Conservation (phyloP, 2,329 filamentous ascomycete genomes). For the Penicillium psychrosexuale region DNA sequence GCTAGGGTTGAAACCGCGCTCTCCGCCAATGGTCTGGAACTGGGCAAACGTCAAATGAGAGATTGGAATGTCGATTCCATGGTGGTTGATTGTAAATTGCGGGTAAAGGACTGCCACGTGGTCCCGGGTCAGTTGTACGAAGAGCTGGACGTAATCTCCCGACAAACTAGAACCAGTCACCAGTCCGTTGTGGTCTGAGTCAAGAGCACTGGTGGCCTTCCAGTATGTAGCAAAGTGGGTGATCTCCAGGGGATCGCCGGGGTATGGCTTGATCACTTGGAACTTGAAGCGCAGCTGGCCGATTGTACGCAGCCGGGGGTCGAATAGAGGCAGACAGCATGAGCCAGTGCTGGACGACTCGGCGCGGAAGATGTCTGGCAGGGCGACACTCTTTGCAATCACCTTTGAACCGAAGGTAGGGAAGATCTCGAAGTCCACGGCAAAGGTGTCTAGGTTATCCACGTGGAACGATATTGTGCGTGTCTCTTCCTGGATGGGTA, state of each 20-base stretch:
- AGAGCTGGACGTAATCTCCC: constrained; percentile 89
- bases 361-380: constrained; percentile 80
- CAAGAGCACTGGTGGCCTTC: constrained; percentile 94
- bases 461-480: constrained; percentile 93
- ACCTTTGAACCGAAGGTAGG: constrained; percentile 96
- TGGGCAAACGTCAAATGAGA: constrained; percentile 69
- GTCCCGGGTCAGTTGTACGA: constrained; percentile 88
- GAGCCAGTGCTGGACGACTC: constrained; percentile 70
- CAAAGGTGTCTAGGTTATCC: constrained; percentile 87
- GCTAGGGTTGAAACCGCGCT: constrained; percentile 33
- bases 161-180: constrained; percentile 94
- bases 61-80: constrained; percentile 76
- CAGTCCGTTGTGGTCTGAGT: constrained; percentile 78
- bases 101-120: constrained; percentile 84
- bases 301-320: constrained; percentile 85
- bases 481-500: constrained; percentile 95
- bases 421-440: constrained; percentile 95
- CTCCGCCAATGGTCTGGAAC: constrained; percentile 45
- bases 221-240: constrained; percentile 98
- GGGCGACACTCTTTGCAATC: constrained; percentile 90
- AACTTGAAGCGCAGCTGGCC: constrained; percentile 92
- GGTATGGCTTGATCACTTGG: constrained; percentile 95
- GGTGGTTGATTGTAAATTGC: constrained; percentile 72
- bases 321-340: constrained; percentile 86
- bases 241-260: constrained; percentile 87